These are phyloP conservation scores for Eucalyptus caleyi DNA, from an alignment of 345 rosid genomes.

Conservation along the genomic window DNA sequence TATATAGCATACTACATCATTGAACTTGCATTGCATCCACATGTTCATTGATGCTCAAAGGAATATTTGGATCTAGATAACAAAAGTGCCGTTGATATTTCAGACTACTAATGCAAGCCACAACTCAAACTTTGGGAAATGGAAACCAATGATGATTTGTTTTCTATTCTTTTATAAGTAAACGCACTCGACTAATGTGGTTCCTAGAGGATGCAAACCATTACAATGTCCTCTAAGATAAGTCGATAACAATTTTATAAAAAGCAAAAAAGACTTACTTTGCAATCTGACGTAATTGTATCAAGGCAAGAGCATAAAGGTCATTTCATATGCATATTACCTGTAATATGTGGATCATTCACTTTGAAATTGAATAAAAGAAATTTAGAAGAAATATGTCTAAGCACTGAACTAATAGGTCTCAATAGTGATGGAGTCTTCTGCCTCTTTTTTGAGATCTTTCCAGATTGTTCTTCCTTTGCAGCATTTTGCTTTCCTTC, in stretches of 20 bases:
- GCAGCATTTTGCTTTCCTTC: too few relatives aligned
- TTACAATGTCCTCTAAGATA: neutral
- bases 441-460: too few relatives aligned
- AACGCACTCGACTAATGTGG: neutral
- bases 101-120: neutral
- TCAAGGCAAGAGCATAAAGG: conserved; percentile 74
- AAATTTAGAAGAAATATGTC: neutral
- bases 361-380: neutral
- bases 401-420: conserved; percentile 47
- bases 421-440: conserved; percentile 18
- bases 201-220: neutral
- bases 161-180: neutral
- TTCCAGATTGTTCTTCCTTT: too few relatives aligned
- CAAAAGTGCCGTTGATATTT: neutral
- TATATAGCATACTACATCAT: neutral
- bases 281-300: conserved; percentile 84
- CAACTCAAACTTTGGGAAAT: neutral
- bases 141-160: neutral
- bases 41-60: neutral
- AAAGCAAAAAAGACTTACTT: conserved; percentile 32
- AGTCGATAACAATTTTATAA: neutral
- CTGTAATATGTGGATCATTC: conserved; percentile 11
- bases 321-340: conserved; percentile 83
- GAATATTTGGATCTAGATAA: neutral
- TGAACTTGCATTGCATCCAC: neutral